A percentile compares a stretch with the other conserved stretches of the same genome.
Conservation (phyloP, 2,329 filamentous ascomycete genomes). For the Aspergillus sp. region DNA sequence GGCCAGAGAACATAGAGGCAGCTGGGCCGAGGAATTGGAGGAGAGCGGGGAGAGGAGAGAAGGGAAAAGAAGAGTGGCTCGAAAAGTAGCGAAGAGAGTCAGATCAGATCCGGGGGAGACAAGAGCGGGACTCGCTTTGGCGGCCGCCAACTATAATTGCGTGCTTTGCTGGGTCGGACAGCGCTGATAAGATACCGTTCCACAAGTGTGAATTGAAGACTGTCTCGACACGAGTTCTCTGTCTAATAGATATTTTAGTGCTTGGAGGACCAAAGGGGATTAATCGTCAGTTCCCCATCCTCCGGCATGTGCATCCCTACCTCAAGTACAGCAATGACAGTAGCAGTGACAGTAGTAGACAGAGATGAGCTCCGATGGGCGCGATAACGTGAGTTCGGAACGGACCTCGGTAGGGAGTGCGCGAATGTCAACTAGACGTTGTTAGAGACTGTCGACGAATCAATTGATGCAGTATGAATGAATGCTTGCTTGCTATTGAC, state of each 20-base stretch:
- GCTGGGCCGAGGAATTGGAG: background rate
- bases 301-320: background rate
- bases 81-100: slow-evolving; percentile 1
- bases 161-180: background rate
- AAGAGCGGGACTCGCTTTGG: slow-evolving; percentile 1
- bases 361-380: background rate
- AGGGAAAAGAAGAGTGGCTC: slow-evolving; percentile 2
- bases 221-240: background rate
- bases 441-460: background rate
- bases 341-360: background rate
- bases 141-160: slow-evolving; percentile 6
- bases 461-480: background rate
- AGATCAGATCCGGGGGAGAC: background rate
- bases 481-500: background rate
- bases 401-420: background rate
- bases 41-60: background rate
- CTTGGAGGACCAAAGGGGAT: background rate
- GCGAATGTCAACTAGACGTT: background rate
- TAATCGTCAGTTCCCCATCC: background rate
- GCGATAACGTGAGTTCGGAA: background rate
- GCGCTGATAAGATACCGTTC: background rate
- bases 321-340: too few species aligned
- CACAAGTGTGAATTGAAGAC: background rate
- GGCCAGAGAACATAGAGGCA: slow-evolving; percentile 13
- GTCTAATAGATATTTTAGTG: background rate